Evolutionary conservation across 2,329 filamentous ascomycete species (phyloP).

Genomic region (Nothophaeocryptopus gaeumannii): DNA sequence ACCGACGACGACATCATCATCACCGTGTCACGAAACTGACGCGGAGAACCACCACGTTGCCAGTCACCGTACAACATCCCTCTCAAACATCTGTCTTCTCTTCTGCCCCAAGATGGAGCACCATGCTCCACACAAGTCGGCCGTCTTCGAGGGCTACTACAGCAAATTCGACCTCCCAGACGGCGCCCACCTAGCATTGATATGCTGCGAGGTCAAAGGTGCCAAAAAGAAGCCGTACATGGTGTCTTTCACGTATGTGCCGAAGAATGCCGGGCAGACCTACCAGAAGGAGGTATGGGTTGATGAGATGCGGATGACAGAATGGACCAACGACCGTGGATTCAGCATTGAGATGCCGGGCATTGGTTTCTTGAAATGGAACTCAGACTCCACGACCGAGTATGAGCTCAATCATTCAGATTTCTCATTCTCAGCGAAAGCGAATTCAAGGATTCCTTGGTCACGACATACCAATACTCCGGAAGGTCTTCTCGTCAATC

Average conservation of each 20-base stretch:
- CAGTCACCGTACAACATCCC: too few species aligned
- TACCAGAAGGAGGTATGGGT: conserved; percentile 46
- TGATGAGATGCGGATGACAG: conserved; percentile 38
- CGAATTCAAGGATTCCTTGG: conserved; percentile 42
- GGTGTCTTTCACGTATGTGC: conserved; percentile 52
- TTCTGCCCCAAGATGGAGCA: conserved; percentile 43
- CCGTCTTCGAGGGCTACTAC: conserved; percentile 52
- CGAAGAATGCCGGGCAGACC: conserved; percentile 32
- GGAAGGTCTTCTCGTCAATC: conserved; percentile 44
- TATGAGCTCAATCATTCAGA: conserved; percentile 36
- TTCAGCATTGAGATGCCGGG: conserved; percentile 43
- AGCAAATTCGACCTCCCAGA: conserved; percentile 50
- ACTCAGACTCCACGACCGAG: conserved; percentile 37
- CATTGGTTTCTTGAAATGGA: conserved; percentile 40
- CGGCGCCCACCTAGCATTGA: conserved; percentile 46
- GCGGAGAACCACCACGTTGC: too few species aligned
- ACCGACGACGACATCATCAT: too few species aligned
- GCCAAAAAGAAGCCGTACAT: conserved; percentile 42
- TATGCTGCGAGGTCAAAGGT: conserved; percentile 48
- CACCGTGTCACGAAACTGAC: too few species aligned
- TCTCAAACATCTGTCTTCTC: too few species aligned
- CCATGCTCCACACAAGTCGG: conserved; percentile 39
- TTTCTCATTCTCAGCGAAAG: conserved; percentile 43
- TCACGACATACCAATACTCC: conserved; percentile 39
- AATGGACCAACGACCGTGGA: conserved; percentile 29